Conservation (phyloP, 805 yeast genomes). For the Sugiyamaella valdiviana region DNA sequence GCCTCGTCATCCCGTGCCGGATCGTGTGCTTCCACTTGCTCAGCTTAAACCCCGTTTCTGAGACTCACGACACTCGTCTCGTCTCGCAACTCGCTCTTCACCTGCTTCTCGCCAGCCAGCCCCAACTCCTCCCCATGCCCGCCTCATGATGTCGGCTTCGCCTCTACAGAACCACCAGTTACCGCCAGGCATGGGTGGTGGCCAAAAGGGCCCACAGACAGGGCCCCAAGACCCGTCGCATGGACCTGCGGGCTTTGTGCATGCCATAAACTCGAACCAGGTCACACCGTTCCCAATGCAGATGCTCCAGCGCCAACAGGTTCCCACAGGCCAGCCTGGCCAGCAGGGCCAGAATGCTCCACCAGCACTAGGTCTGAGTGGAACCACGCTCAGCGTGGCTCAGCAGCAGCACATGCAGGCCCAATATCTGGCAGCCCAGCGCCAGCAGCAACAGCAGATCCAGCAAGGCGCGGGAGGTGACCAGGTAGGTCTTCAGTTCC, state of each 20-base stretch:
- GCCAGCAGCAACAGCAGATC: conserved; percentile 12
- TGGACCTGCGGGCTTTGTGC: neutral
- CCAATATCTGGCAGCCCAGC: conserved; percentile 3
- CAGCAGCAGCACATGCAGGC: conserved; percentile 10
- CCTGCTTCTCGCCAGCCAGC: no score
- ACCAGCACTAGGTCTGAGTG: neutral
- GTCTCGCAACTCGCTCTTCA: neutral
- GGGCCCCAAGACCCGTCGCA: conserved; percentile 2
- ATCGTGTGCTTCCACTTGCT: no score
- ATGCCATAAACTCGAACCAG: conserved; percentile 8
- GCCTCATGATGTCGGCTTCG: conserved; percentile 19
- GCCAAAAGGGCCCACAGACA: conserved; percentile 5
- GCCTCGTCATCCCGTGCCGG: no score
- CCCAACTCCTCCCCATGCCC: conserved; percentile 3
- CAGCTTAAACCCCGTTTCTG: neutral
- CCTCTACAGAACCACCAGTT: conserved; percentile 19
- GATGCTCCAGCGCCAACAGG: conserved; percentile 3
- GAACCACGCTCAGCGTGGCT: neutral
- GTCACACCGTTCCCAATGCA: conserved; percentile 12
- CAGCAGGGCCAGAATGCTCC: neutral
- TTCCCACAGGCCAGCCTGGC: neutral
- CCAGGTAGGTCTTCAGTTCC: conserved; percentile 1
- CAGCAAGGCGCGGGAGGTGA: conserved; percentile 9
- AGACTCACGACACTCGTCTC: neutral
- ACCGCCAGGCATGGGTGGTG: conserved; percentile 15